A percentile compares a stretch with the other conserved stretches of the same genome.
These are phyloP conservation scores for Babesia divergens DNA, from an alignment of 169 alveolate species.

Conservation along the genomic window DNA sequence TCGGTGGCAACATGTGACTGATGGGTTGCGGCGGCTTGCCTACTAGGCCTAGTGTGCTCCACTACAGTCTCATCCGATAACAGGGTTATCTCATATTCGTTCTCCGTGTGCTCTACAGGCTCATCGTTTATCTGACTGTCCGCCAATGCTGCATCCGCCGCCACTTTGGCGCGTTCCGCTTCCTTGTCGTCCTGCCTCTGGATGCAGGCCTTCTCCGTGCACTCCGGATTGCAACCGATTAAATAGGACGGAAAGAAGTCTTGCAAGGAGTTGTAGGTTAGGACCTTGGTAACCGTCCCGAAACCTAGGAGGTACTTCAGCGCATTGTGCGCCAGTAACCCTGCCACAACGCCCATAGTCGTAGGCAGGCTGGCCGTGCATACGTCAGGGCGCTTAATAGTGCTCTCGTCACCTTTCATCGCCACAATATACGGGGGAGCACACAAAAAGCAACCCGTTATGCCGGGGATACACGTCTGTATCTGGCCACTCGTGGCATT, in stretches of 20 bases:
- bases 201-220: conserved; percentile 77
- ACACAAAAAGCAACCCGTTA: conserved; percentile 94
- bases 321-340: conserved; percentile 90
- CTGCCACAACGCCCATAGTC: conserved; percentile 95
- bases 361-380: conserved; percentile 95
- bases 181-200: conserved; percentile 49
- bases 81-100: conserved; percentile 43
- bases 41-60: not conserved
- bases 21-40: not conserved
- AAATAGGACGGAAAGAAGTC: conserved; percentile 88
- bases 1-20: not conserved
- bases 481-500: conserved; percentile 94
- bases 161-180: conserved; percentile 1
- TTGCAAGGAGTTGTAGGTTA: conserved; percentile 87
- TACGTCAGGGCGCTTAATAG: conserved; percentile 90
- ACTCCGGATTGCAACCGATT: conserved; percentile 87
- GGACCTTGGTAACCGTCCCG: conserved; percentile 85
- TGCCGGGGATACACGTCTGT: conserved; percentile 92
- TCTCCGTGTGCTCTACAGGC: conserved; percentile 23
- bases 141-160: conserved; percentile 6
- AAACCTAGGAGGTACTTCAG: conserved; percentile 87
- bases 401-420: conserved; percentile 85
- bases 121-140: not conserved
- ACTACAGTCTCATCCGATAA: conserved; percentile 13
- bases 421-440: conserved; percentile 92